Percentiles rank a stretch among this genome's conserved stretches.
Conservation (phyloP, 2,329 filamentous ascomycete species). For the Drechslera avenae region DNA sequence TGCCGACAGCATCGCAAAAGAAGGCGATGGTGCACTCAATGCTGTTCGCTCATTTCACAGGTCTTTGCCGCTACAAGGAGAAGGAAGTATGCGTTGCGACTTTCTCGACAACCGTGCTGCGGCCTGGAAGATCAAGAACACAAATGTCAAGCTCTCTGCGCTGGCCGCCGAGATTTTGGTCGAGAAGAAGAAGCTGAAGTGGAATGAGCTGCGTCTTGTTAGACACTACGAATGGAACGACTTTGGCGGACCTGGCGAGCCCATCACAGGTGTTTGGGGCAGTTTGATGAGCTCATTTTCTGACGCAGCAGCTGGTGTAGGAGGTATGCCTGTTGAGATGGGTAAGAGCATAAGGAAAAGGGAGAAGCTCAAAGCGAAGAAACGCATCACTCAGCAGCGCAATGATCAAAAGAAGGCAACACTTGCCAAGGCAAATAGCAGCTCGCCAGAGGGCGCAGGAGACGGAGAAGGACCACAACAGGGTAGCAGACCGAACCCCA, state of each 20-base stretch:
- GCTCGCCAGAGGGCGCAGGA: constrained; percentile 1
- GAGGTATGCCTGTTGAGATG: constrained; percentile 66
- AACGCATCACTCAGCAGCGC: constrained; percentile 44
- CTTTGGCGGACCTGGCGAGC: constrained; percentile 76
- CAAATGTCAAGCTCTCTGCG: constrained; percentile 64
- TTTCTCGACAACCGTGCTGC: constrained; percentile 67
- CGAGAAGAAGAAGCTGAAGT: constrained; percentile 64
- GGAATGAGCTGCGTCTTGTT: constrained; percentile 67
- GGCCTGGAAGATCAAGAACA: constrained; percentile 68
- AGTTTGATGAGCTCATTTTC: constrained; percentile 65
- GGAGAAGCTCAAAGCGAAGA: constrained; percentile 57
- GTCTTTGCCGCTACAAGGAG: constrained; percentile 57
- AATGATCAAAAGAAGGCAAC: constrained; percentile 34
- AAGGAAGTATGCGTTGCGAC: constrained; percentile 64
- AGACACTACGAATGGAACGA: constrained; percentile 77
- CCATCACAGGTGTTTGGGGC: constrained; percentile 68
- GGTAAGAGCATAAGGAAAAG: constrained; percentile 63
- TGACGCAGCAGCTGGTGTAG: constrained; percentile 66
- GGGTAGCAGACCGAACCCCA: constrained; percentile 22
- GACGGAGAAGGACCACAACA: constrained; percentile 11
- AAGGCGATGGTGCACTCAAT: constrained; percentile 71
- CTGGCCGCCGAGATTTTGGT: constrained; percentile 70
- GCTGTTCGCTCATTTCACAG: constrained; percentile 70
- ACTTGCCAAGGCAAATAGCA: constrained; percentile 25
- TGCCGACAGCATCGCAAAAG: constrained; percentile 64